A percentile compares a stretch with the other conserved stretches of the same genome.
Conservation (phyloP, 2,329 filamentous ascomycete species). For the Diaporthe helianthi region DNA sequence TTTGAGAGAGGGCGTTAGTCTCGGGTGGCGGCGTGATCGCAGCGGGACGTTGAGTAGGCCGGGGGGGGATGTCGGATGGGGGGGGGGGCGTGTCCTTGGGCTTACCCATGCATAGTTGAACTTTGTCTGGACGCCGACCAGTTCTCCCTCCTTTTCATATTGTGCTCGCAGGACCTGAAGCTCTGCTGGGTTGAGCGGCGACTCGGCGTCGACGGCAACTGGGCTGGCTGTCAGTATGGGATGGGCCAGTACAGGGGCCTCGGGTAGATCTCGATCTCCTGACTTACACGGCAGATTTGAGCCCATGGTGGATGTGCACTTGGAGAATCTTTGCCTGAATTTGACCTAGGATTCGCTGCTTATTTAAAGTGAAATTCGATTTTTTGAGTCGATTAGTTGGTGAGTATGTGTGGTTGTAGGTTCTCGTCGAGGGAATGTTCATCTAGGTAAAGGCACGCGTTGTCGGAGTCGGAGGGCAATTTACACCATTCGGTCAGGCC, state of each 20-base stretch:
- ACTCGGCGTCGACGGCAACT: conserved; percentile 99
- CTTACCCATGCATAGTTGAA: conserved; percentile 99
- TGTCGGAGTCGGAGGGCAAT: neutral
- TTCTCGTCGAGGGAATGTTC: neutral
- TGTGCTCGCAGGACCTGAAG: conserved; percentile 91
- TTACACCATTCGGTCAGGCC: conserved; percentile 17
- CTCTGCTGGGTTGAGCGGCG: conserved; percentile 90
- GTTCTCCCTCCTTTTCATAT: conserved; percentile 97
- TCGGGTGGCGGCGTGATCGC: neutral
- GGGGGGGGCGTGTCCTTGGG: conserved; percentile 1
- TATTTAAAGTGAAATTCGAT: neutral
- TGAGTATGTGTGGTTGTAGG: neutral
- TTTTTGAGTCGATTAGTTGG: neutral
- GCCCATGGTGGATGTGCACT: conserved; percentile 47
- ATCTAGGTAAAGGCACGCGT: neutral
- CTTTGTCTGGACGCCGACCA: conserved; percentile 96
- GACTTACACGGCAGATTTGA: conserved; percentile 55
- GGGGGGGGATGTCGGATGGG: too few relatives aligned
- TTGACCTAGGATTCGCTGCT: neutral
- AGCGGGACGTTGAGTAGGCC: neutral
- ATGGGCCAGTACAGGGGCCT: conserved; percentile 3
- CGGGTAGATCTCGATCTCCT: conserved; percentile 23
- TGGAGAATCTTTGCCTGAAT: neutral
- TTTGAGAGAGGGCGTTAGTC: conserved; percentile 7
- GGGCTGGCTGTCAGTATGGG: conserved; percentile 36